Conservation (phyloP, 179 eudicot species). For the Silene vulgaris region DNA sequence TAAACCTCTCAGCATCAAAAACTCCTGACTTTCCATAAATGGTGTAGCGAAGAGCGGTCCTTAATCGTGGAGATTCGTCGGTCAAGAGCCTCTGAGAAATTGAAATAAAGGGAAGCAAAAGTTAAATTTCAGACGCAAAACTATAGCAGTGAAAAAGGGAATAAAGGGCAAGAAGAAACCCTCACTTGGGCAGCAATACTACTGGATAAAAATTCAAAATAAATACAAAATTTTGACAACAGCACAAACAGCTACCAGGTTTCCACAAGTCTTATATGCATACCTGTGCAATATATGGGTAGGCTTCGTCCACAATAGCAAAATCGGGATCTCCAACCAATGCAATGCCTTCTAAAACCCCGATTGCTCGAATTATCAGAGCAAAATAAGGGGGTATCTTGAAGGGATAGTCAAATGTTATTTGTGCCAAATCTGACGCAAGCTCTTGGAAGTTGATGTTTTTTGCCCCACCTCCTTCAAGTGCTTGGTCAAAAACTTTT, state of each 20-base stretch:
- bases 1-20: slow-evolving; percentile 94
- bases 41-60: slow-evolving; percentile 87
- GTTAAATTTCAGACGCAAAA: background rate
- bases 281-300: slow-evolving; percentile 99
- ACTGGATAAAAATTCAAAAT: background rate
- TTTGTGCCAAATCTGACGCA: slow-evolving; percentile 95
- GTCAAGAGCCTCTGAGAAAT: slow-evolving; percentile 74
- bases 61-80: slow-evolving; percentile 91
- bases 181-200: background rate
- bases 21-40: slow-evolving; percentile 93
- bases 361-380: slow-evolving; percentile 93
- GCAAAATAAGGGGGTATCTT: slow-evolving; percentile 98
- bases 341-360: slow-evolving; percentile 97
- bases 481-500: slow-evolving; percentile 99
- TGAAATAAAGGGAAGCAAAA: background rate
- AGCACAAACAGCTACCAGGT: background rate
- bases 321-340: slow-evolving; percentile 95
- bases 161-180: slow-evolving; percentile 7
- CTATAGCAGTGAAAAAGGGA: background rate
- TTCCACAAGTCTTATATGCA: background rate
- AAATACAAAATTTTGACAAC: background rate
- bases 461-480: slow-evolving; percentile 99
- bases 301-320: slow-evolving; percentile 98
- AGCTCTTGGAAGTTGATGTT: slow-evolving; percentile 92
- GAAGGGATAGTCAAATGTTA: slow-evolving; percentile 96